Evolutionary conservation across 192 early-diverging fungal genomes (phyloP), one percentile per base, ranked within the genome.

Genomic region (Rhizoclosmatium globosum): DNA sequence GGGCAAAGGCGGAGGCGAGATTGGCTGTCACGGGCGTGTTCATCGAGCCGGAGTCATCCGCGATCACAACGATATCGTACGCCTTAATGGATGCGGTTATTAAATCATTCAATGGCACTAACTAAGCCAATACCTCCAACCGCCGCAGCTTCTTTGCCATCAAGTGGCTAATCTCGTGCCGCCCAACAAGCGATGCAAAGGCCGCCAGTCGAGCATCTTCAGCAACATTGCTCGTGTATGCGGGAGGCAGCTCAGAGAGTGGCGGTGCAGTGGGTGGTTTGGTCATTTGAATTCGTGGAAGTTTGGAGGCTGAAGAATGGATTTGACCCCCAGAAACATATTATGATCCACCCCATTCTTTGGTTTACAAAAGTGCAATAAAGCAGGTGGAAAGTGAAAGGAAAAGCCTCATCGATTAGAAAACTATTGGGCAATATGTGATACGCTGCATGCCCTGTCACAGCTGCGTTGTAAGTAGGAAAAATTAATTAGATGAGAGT

Each of bases 11-110:
- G 19, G 23, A 43, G 13, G 69, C 59, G 59, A 74, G 72, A 21
- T 43, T 43, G 19, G 9, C 19, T 21, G 77, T 70, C 2, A 39
- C 61, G 17, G 42, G 42, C 4, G 65, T 43, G 4, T 21, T 38
- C 77, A 79, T 79, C 43, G 77, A 79, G 50, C 77, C 77, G 4
- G 77, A 79, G 42, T 79, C 77, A 43, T 79, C 77, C 21, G 60
- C 58, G 44, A 79, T 79, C 1, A 79, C 31, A 13, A 62, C 77
- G 60, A 79, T 79, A 19, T 79, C 69, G 77, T 60, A 79, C 9
- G 67, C 67, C 60, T 79, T 0, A 31, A 19, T 11, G 21, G 66
- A 41, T 6, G 7, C 6, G 44, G 46, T 58, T 53, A 53, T 53
- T 53, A 0, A 53, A 53, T 53, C 31, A 31, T 31, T 31, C 31